Conservation (phyloP, 495 filamentous ascomycete genomes). For the Halenospora varia region DNA sequence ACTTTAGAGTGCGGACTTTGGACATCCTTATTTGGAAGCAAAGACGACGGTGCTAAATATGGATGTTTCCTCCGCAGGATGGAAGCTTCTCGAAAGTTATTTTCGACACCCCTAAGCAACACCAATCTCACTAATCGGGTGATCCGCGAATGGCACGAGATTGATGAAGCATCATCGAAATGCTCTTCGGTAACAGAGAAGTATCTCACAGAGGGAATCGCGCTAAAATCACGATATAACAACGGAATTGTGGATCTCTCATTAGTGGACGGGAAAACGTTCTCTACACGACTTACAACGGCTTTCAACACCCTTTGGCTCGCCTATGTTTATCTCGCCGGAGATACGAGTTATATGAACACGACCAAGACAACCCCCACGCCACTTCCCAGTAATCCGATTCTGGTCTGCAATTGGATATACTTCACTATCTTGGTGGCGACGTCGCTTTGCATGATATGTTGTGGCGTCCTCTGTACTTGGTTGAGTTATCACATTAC, state of each 20-base stretch:
- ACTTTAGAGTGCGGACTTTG: too few species aligned
- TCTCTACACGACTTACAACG: background rate
- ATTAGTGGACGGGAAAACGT: background rate
- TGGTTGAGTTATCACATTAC: background rate
- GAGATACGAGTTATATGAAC: background rate
- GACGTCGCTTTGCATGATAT: background rate
- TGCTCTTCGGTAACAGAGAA: background rate
- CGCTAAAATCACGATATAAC: background rate
- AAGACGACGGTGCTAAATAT: background rate
- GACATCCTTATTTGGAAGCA: background rate
- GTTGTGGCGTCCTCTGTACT: background rate
- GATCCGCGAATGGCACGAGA: too few species aligned
- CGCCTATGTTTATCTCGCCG: background rate
- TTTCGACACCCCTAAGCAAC: too few species aligned
- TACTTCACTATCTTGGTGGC: background rate
- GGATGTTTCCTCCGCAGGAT: too few species aligned
- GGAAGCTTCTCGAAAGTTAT: too few species aligned
- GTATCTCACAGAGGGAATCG: background rate
- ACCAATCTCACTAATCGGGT: too few species aligned
- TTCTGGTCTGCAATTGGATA: background rate
- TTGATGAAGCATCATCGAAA: too few species aligned
- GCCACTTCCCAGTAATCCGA: background rate
- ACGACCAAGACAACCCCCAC: background rate
- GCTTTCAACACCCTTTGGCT: background rate
- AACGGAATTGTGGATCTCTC: background rate